Base-by-base conservation (phyloP, 306 rosid species). In the Begonia loranthoides region DNA sequence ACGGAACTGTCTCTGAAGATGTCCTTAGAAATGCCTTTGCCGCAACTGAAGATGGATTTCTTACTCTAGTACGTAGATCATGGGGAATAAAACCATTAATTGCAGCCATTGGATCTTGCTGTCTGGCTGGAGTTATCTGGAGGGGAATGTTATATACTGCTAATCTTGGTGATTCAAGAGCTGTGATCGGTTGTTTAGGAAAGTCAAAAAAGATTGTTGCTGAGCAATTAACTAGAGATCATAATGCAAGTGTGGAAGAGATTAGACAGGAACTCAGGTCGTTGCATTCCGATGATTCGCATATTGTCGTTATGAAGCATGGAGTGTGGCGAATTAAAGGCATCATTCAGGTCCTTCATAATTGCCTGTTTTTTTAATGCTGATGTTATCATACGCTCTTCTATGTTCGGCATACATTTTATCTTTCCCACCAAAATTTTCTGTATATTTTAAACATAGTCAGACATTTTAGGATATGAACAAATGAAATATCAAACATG, bases 241-340 rank as follows among this genome's bases (percentile, higher is more conserved):
- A 84, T 59, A 88, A 84, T 54, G 95, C 95, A 57, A 64, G 87
- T 63, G 64, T 61, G 56, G 95, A 76, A 73, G 93, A 84, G 59
- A 73, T 88, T 68, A 73, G 95, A 65, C 74, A 78, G 59, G 95
- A 84, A 62, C 83, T 88, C 61, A 73, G 41, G 68, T 52, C 85
- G 49, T 70, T 76, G 71, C 94, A 87, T 77, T 92, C 96, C 0
- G 76, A 81, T 65, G 97, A 87, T 77, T 70, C 88, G 13, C 81
- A 79, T 56, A 77, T 88, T 40, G 88, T 81, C 9, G 81, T 79
- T 51, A 65, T 76, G 94, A 81, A 79, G 67, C 68, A 88, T 11
- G 97, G 97, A 70, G 81, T 78, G 0, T 88, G 95, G 97, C 88
- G 97, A 36, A 73, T 88, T 45, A 84, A 78, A 77, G 97, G 95